Percentiles rank a stretch among this genome's conserved stretches.
phyloP scores from a whole-genome alignment of 108 stramenopile species.

The Fragilaria radians region DNA sequence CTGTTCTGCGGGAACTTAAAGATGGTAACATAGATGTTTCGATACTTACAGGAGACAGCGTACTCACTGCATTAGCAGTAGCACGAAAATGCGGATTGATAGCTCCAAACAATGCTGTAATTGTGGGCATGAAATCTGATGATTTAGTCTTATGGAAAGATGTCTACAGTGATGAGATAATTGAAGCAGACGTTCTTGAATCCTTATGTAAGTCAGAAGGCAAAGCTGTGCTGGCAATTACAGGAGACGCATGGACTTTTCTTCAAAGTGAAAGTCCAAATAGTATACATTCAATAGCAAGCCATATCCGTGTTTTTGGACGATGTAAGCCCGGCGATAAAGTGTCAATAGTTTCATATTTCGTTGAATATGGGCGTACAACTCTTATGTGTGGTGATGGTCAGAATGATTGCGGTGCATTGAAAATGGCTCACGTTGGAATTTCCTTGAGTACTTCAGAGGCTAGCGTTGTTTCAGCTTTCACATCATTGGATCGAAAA shows the following conservation, averaged over 20 bases:
- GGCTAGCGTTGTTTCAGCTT: constrained; percentile 96
- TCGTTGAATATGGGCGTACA: constrained; percentile 69
- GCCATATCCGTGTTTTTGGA: constrained; percentile 77
- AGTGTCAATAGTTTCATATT: constrained; percentile 87
- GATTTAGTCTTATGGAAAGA: background rate
- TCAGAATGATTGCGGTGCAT: constrained; percentile 96
- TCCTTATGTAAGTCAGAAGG: no score
- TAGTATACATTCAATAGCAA: background rate
- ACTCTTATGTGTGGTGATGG: constrained; percentile 99
- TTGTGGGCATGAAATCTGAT: background rate
- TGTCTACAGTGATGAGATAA: constrained; percentile 3
- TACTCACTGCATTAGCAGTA: constrained; percentile 91
- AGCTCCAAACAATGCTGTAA: background rate
- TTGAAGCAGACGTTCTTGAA: no score
- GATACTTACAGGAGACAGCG: constrained; percentile 97
- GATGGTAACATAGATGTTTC: constrained; percentile 54
- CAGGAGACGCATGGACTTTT: constrained; percentile 4
- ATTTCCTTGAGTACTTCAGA: constrained; percentile 93
- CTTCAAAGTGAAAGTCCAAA: background rate
- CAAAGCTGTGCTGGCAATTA: no score
- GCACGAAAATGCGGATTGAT: constrained; percentile 81
- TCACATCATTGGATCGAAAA: constrained; percentile 85
- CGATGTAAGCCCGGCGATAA: constrained; percentile 95
- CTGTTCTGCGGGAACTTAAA: constrained; percentile 76
- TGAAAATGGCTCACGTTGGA: constrained; percentile 94